phyloP scores from a whole-genome alignment of 164 flowering plant genomes.

The Piper betle region DNA sequence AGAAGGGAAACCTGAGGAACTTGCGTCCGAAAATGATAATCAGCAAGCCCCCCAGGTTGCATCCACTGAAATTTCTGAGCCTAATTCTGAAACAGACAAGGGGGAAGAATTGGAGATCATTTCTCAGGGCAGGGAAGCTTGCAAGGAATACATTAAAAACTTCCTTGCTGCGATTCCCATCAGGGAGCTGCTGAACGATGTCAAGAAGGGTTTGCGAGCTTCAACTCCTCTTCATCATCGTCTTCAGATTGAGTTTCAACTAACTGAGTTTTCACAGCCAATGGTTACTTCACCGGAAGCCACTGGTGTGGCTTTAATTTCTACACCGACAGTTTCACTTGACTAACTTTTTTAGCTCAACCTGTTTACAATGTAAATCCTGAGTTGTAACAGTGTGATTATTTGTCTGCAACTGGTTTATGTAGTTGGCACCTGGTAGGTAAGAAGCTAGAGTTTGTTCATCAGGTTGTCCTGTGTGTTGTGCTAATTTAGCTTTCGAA shows the following conservation, averaged over 20 bases:
- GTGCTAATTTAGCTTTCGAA: no score
- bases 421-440: no score
- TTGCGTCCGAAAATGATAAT: slow-evolving; percentile 12
- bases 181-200: slow-evolving; percentile 77
- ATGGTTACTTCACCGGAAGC: not conserved
- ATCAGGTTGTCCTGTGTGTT: no score
- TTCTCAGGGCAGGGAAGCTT: slow-evolving; percentile 74
- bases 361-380: no score
- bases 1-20: slow-evolving; percentile 24
- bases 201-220: slow-evolving; percentile 62
- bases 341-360: no score
- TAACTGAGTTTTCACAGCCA: slow-evolving; percentile 26
- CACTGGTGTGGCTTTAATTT: no score
- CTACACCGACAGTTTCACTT: no score
- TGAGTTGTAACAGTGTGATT: no score
- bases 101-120: slow-evolving; percentile 38
- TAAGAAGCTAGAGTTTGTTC: no score
- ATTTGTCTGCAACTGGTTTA: no score
- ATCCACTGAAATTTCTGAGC: no score
- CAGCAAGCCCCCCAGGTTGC: not conserved
- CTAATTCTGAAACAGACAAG: not conserved
- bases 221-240: slow-evolving; percentile 58
- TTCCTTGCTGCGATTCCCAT: slow-evolving; percentile 95
- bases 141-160: slow-evolving; percentile 88
- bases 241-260: slow-evolving; percentile 28